Evolutionary conservation across 2,329 filamentous ascomycete genomes (phyloP).

Genomic region (Cadophora sp.): DNA sequence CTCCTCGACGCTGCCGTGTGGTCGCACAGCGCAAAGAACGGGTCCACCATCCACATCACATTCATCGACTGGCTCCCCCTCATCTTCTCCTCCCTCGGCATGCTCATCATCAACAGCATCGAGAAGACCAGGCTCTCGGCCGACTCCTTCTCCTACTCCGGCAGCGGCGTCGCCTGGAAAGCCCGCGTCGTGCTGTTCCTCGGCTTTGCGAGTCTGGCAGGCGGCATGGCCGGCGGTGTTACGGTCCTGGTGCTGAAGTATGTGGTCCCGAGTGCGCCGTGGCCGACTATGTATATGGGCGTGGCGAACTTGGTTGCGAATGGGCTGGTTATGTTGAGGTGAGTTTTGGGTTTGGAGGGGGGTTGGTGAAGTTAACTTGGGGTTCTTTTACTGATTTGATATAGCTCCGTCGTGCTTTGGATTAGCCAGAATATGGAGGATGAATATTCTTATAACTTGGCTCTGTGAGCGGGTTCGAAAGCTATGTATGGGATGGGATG

Average conservation of each 20-base stretch:
- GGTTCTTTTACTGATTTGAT: constrained; percentile 29
- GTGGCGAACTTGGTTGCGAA: constrained; percentile 72
- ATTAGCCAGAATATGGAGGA: constrained; percentile 77
- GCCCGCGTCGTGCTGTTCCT: constrained; percentile 71
- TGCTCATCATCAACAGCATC: constrained; percentile 75
- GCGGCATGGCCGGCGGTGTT: constrained; percentile 73
- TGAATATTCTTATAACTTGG: constrained; percentile 72
- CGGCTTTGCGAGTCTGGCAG: constrained; percentile 69
- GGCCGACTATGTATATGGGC: constrained; percentile 69
- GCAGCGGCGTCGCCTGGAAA: constrained; percentile 71
- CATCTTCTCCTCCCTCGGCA: constrained; percentile 70
- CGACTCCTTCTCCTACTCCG: constrained; percentile 68
- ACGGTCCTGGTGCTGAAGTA: constrained; percentile 72
- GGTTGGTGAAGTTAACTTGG: not conserved
- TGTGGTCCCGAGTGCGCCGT: constrained; percentile 61
- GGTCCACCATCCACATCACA: constrained; percentile 65
- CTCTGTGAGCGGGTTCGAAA: constrained; percentile 51
- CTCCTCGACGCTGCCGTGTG: constrained; percentile 72
- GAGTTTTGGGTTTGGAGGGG: constrained; percentile 40
- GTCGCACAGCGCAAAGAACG: constrained; percentile 67
- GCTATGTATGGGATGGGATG: not conserved
- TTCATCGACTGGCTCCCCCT: constrained; percentile 76
- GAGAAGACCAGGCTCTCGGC: constrained; percentile 70
- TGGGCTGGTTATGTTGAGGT: constrained; percentile 66
- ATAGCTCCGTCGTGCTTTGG: constrained; percentile 69